Evolutionary conservation across 768 basidiomycete species (phyloP), one percentile per base, ranked within the genome.

Genomic region (Pholiota molesta): DNA sequence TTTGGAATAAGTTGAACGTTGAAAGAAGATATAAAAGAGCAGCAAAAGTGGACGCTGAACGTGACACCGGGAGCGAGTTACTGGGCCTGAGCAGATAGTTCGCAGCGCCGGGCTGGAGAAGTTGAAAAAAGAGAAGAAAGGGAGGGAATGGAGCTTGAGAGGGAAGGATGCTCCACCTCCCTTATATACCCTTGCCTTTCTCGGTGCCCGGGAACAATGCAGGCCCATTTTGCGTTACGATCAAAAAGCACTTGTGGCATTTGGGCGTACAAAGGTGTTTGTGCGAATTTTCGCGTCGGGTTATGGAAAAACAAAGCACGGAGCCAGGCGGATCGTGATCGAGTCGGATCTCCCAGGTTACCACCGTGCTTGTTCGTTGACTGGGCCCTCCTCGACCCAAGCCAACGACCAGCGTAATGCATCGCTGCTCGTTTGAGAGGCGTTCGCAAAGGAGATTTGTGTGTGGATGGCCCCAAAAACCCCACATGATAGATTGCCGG

Each of bases 71-170:
- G 65, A 59, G 65, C 39, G 54, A 42, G 61, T 57, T 53, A 59
- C 57, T 62, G 56, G 63, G 54, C 62, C 60, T 59, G 37, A 63
- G 62, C 61, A 60, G 57, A 59, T 28, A 35, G 51, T 21, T 49
- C 56, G 56, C 64, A 73, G 73, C 73, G 70, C 75, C 71, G 31
- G 77, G 74, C 75, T 74, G 67, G 54, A 69, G 62, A 65, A 62
- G 47, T 1, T 21, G 47, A 49, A 58, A 61, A 62, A 14, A 63
- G 40, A 59, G 33, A 52, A 47, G 33, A 52, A 21, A 42, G 14
- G 37, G 10, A 28, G 37, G 2, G 28, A 13, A 19, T 13, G 47
- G 11, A 37, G 39, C 0, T 16, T 23, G 14, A 17, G 21, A 5
- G 39, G 14, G 17, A 40, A 14, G 37, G 2, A 5, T 9, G 35